Evolutionary conservation across 805 yeast species (phyloP).

Genomic region (Zygosaccharomyces bailii): DNA sequence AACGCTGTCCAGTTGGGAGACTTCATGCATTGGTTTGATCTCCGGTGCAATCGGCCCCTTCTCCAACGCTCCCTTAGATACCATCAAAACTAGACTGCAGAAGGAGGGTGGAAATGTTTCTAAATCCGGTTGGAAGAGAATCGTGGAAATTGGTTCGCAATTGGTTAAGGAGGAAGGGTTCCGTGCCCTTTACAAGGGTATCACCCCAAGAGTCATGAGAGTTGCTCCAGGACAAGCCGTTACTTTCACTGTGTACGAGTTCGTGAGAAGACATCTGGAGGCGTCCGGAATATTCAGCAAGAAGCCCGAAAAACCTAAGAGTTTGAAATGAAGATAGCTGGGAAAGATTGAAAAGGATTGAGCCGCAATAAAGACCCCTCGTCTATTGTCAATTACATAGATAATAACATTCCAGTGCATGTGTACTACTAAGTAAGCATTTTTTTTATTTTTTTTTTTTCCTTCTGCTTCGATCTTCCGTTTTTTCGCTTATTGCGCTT

Average conservation of each 20-base stretch:
- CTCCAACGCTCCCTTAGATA: conserved; percentile 95
- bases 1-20: conserved; percentile 87
- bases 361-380: neutral
- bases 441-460: neutral
- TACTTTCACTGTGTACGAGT: conserved; percentile 94
- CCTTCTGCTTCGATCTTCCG: neutral
- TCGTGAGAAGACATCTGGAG: conserved; percentile 66
- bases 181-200: conserved; percentile 89
- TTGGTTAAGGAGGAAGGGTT: conserved; percentile 87
- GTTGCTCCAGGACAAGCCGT: conserved; percentile 99
- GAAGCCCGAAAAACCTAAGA: conserved; percentile 15
- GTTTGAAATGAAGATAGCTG: conserved; percentile 8
- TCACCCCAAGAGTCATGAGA: conserved; percentile 97
- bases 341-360: conserved; percentile 2
- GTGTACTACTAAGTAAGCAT: conserved; percentile 6
- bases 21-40: conserved; percentile 82
- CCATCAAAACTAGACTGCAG: conserved; percentile 95
- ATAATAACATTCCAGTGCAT: conserved; percentile 8
- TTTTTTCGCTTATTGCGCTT: neutral
- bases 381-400: neutral
- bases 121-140: conserved; percentile 71
- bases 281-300: conserved; percentile 27
- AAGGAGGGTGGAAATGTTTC: conserved; percentile 71
- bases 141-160: conserved; percentile 73
- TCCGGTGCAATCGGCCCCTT: conserved; percentile 98